Percentiles rank a stretch among this genome's conserved stretches.
phyloP scores from a whole-genome alignment of 345 rosid genomes.

The Salix brachista region DNA sequence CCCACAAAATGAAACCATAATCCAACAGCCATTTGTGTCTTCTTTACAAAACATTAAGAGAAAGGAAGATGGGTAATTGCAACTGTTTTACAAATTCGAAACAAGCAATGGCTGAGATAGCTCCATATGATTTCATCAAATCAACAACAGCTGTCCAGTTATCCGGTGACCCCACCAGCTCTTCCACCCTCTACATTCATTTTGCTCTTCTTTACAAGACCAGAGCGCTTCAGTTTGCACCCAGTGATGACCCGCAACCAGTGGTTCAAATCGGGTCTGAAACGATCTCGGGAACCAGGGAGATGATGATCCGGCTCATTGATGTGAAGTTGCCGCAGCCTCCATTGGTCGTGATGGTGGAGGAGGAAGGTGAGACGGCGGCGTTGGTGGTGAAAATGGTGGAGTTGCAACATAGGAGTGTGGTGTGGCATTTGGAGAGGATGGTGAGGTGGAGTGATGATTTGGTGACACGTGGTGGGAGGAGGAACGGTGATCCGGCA shows the following conservation, averaged over 20 bases:
- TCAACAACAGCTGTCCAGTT: slow-evolving; percentile 29
- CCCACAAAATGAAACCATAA: neutral
- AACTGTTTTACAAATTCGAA: slow-evolving; percentile 34
- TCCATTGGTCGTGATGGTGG: slow-evolving; percentile 25
- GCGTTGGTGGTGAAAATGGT: slow-evolving; percentile 40
- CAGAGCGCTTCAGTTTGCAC: slow-evolving; percentile 37
- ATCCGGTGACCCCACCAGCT: slow-evolving; percentile 25
- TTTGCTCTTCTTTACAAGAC: slow-evolving; percentile 54
- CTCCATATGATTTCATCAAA: slow-evolving; percentile 41
- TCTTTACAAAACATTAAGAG: neutral
- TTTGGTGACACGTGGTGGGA: slow-evolving; percentile 53
- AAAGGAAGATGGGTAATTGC: slow-evolving; percentile 4
- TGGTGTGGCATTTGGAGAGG: slow-evolving; percentile 58
- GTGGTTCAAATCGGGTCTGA: slow-evolving; percentile 46
- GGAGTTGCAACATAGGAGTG: slow-evolving; percentile 55
- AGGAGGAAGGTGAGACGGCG: slow-evolving; percentile 31
- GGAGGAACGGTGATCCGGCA: slow-evolving; percentile 48
- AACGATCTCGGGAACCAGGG: slow-evolving; percentile 40
- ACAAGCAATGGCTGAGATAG: slow-evolving; percentile 45
- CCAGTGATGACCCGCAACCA: slow-evolving; percentile 29
- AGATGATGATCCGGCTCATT: slow-evolving; percentile 43
- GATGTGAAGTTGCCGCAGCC: slow-evolving; percentile 55
- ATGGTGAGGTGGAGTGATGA: slow-evolving; percentile 69
- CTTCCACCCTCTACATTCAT: slow-evolving; percentile 41
- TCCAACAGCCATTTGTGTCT: neutral